Conservation (phyloP, 495 filamentous ascomycete genomes). For the Sphaerosporella brunnea region DNA sequence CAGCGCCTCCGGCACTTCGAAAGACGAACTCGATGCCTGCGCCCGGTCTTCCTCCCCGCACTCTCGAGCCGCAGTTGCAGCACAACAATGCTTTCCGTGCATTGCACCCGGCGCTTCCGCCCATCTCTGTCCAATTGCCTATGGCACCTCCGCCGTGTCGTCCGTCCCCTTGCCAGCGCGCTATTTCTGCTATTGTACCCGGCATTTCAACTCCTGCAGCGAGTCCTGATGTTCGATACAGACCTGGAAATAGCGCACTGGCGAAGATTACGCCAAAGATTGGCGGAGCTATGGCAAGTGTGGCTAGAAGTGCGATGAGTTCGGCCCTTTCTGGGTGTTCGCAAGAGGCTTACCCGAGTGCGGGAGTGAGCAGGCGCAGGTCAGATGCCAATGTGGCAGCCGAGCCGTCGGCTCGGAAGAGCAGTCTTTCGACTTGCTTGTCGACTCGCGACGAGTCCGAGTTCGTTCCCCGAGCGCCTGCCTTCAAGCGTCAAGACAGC, state of each 20-base stretch:
- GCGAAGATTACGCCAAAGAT: conserved; percentile 18
- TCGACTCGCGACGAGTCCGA: not conserved
- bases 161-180: conserved; percentile 36
- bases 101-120: conserved; percentile 35
- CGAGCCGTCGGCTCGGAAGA: not conserved
- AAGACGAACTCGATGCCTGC: conserved; percentile 34
- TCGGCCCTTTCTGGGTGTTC: conserved; percentile 15
- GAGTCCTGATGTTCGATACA: conserved; percentile 42
- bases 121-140: conserved; percentile 32
- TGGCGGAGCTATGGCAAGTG: conserved; percentile 29
- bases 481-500: not conserved
- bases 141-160: conserved; percentile 55
- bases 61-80: conserved; percentile 39
- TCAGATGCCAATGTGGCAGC: not conserved
- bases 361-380: not conserved
- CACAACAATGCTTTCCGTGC: conserved; percentile 31
- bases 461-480: conserved; percentile 8
- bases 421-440: not conserved
- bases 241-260: conserved; percentile 28
- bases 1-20: conserved; percentile 24
- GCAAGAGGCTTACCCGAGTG: conserved; percentile 16
- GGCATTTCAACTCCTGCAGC: conserved; percentile 77
- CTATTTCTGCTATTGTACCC: conserved; percentile 46
- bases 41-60: conserved; percentile 32
- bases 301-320: conserved; percentile 10